These are phyloP conservation scores for Corymbia citriodora DNA, from an alignment of 441 rosid genomes.

Conservation along the genomic window DNA sequence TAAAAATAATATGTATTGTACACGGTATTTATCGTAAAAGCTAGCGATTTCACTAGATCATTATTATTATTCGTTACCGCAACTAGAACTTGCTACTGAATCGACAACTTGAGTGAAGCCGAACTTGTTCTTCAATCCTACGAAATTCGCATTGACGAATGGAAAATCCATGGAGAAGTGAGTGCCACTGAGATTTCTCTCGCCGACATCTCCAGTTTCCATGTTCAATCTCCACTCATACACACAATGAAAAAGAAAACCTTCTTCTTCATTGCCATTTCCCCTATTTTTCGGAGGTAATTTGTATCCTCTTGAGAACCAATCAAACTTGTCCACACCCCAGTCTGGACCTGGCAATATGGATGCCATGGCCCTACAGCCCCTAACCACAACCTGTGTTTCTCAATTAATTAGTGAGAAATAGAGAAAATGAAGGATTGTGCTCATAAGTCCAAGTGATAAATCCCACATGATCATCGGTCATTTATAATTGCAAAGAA, in stretches of 20 bases:
- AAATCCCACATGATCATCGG: background rate
- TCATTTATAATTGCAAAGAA: background rate
- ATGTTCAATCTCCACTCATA: background rate
- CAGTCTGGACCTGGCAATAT: background rate
- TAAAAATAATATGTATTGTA: background rate
- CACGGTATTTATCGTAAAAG: background rate
- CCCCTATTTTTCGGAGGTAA: background rate
- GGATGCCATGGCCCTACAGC: background rate
- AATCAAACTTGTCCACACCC: background rate
- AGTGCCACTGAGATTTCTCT: background rate
- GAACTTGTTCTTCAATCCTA: background rate
- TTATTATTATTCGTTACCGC: background rate
- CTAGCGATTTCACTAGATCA: accelerated
- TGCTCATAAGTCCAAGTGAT: background rate
- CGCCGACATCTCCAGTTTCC: background rate
- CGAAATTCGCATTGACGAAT: background rate
- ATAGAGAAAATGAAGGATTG: background rate
- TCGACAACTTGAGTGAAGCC: background rate
- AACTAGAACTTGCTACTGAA: background rate
- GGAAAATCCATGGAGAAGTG: background rate
- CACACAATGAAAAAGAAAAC: background rate
- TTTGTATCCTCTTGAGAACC: background rate
- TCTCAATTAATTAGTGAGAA: background rate
- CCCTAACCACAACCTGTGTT: background rate
- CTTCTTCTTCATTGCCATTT: background rate